A percentile compares a stretch with the other conserved stretches of the same genome.
These are phyloP conservation scores for Xylogone sp. DNA, from an alignment of 2,329 filamentous ascomycete genomes.

Conservation along the genomic window DNA sequence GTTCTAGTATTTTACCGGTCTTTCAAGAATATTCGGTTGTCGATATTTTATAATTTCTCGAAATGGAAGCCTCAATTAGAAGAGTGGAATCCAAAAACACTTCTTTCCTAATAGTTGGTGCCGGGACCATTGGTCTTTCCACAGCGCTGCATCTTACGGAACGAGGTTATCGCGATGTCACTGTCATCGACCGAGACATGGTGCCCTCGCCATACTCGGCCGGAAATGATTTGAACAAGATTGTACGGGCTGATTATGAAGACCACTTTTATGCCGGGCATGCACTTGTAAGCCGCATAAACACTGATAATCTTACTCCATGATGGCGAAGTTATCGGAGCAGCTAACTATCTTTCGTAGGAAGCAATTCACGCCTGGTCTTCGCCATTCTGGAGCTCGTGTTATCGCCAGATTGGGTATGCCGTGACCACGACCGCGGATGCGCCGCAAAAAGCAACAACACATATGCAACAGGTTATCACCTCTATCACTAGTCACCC, in stretches of 20 bases:
- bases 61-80: no score
- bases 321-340: no score
- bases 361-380: constrained; percentile 45
- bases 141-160: constrained; percentile 37
- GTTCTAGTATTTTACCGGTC: no score
- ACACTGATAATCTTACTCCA: no score
- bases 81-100: neutral
- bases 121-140: constrained; percentile 35
- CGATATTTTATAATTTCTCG: no score
- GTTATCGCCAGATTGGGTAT: constrained; percentile 45
- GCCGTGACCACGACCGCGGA: constrained; percentile 37
- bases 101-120: constrained; percentile 31
- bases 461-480: constrained; percentile 33
- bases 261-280: constrained; percentile 54
- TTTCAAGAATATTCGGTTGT: no score
- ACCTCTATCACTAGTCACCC: constrained; percentile 30
- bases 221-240: constrained; percentile 52
- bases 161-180: constrained; percentile 41
- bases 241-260: constrained; percentile 80
- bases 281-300: neutral
- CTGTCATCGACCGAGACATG: constrained; percentile 37
- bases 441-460: constrained; percentile 37
- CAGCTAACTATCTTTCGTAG: constrained; percentile 19
- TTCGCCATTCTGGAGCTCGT: constrained; percentile 38
- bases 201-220: neutral